Base-by-base conservation (phyloP, 208 protist genomes). In the Kentomonas sorsogonicus region DNA sequence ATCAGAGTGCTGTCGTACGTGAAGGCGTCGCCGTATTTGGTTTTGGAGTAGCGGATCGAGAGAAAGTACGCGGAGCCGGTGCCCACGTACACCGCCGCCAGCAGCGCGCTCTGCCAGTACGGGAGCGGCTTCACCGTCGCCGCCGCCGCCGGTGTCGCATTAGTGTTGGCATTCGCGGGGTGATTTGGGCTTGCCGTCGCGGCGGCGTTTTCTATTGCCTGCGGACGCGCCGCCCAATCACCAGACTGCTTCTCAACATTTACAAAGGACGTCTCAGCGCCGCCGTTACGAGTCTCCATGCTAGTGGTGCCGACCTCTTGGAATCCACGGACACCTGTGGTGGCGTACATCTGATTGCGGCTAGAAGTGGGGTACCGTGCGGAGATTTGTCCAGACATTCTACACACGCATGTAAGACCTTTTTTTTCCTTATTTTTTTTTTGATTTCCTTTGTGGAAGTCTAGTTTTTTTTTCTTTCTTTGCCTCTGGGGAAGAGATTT, bases 21-120 rank as follows among this genome's bases (percentile, higher is more conserved):
- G 0, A 70, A 26, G 4, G 60, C 55, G n/a, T 63, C 23, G 7
- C n/a, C n/a, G n/a, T n/a, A n/a, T n/a, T 56, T 25, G 5, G 31
- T 63, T 47, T 81, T 78, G 7, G 56, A 66, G 63, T 83, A 64
- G 38, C 82, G 74, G 43, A 89, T 84, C 0, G 55, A 23, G 0
- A 85, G 65, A 30, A 86, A 77, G 41, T 69, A 80, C 20, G 55
- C 23, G 53, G 82, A 73, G 47, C 78, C 75, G 9, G 65, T 68
- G 30, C 56, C 10, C 45, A 78, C 63, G 62, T 89, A 89, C 38
- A 71, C 69, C 7, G 40, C 26, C 0, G 82, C 72, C 1, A 89
- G 55, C 0, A n/a, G 34, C 7, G 74, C 9, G 60, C 74, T 81
- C 16, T 59, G 58, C 3, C 13, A 45, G 0, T 77, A 18, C 29